A percentile compares a stretch with the other conserved stretches of the same genome.
Evolutionary conservation across 1,139 yeast species (phyloP).

Genomic region (Oligophagozyma castellii): DNA sequence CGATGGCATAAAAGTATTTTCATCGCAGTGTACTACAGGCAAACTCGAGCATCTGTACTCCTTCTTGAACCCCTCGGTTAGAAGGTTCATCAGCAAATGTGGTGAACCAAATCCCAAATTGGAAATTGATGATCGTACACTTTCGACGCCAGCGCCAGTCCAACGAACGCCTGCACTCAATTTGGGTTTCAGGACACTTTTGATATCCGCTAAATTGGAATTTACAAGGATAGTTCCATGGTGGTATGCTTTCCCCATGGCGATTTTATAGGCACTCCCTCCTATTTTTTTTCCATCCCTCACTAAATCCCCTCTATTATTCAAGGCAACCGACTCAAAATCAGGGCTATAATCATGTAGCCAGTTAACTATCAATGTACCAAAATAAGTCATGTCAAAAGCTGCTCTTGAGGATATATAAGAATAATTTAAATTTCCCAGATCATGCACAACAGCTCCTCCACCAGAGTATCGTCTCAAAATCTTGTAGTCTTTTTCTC

Average conservation of each 20-base stretch:
- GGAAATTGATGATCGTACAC: slow-evolving; percentile 65
- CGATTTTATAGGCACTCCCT: slow-evolving; percentile 83
- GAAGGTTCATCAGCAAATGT: too few species aligned
- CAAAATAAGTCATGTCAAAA: slow-evolving; percentile 54
- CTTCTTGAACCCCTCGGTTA: slow-evolving; percentile 13
- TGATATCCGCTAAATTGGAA: slow-evolving; percentile 45
- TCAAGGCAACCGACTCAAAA: slow-evolving; percentile 27
- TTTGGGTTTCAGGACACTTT: slow-evolving; percentile 42
- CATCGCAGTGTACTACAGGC: slow-evolving; percentile 18
- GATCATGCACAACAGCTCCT: slow-evolving; percentile 92
- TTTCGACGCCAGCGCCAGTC: slow-evolving; percentile 51
- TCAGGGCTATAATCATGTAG: slow-evolving; percentile 26
- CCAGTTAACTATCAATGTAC: slow-evolving; percentile 37
- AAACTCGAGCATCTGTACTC: too few species aligned
- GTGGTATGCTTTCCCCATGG: slow-evolving; percentile 75
- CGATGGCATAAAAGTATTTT: slow-evolving; percentile 8
- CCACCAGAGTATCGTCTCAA: slow-evolving; percentile 84
- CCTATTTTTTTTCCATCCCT: slow-evolving; percentile 46
- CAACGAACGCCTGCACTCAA: slow-evolving; percentile 32
- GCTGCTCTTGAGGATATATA: slow-evolving; percentile 57
- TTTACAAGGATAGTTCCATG: slow-evolving; percentile 90
- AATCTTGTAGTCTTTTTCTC: slow-evolving; percentile 45
- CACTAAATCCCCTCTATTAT: slow-evolving; percentile 67
- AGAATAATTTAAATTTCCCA: slow-evolving; percentile 82
- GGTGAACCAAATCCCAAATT: too few species aligned